A percentile compares a stretch with the other conserved stretches of the same genome.
These are phyloP conservation scores for Lentinula novae-zelandiae DNA, from an alignment of 1,284 basidiomycete species.

Conservation along the genomic window DNA sequence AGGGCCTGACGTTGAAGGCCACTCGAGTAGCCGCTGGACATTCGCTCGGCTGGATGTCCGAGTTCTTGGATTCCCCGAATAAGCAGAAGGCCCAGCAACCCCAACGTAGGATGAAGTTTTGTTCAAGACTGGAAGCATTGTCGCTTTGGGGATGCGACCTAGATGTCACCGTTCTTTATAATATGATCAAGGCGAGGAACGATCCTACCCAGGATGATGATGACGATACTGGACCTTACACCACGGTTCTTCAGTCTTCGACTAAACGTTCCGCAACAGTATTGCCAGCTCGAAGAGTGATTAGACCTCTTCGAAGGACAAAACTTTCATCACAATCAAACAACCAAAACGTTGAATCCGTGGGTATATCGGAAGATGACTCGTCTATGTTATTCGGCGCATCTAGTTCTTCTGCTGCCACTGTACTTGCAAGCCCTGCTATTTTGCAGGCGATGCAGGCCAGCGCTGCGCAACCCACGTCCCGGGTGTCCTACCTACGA, in stretches of 20 bases:
- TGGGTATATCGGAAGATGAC: not conserved
- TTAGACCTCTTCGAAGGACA: not conserved
- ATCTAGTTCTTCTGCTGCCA: not conserved
- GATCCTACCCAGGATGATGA: constrained; percentile 17
- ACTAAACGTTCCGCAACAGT: not conserved
- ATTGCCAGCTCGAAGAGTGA: constrained; percentile 1
- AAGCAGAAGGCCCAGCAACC: not conserved
- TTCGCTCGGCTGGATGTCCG: not conserved
- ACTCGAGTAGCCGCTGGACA: not conserved
- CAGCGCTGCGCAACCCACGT: not conserved
- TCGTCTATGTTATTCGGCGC: not conserved
- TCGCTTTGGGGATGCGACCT: constrained; percentile 50
- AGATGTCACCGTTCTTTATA: constrained; percentile 29
- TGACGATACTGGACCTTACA: constrained; percentile 5
- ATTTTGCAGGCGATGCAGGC: constrained; percentile 1
- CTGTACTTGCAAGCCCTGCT: not conserved
- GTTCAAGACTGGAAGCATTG: constrained; percentile 45
- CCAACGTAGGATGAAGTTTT: constrained; percentile 34
- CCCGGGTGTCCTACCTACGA: not conserved
- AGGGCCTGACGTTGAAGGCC: constrained; percentile 17
- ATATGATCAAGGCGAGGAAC: constrained; percentile 36
- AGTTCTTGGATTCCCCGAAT: not conserved
- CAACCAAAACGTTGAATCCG: not conserved
- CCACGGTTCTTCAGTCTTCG: not conserved
- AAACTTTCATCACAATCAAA: not conserved